Percentiles rank a stretch among this genome's conserved stretches.
phyloP scores from a whole-genome alignment of 2,329 filamentous ascomycete genomes.

The Pseudopyricularia javanii region DNA sequence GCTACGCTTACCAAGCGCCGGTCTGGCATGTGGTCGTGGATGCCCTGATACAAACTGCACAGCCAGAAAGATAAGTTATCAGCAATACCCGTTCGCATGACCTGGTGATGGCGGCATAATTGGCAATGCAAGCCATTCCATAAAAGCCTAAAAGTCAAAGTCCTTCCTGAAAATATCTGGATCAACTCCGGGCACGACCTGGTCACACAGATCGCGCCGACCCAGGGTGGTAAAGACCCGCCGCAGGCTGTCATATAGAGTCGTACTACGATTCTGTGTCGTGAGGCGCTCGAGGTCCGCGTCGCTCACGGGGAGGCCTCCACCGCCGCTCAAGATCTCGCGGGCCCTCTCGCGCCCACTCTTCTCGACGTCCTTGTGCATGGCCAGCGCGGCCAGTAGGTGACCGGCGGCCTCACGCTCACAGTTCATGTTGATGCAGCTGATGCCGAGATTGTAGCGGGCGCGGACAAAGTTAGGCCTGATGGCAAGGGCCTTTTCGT shows the following conservation, averaged over 20 bases:
- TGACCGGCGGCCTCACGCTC: slow-evolving; percentile 88
- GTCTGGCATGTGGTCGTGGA: no score
- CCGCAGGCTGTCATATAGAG: slow-evolving; percentile 86
- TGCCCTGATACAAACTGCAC: no score
- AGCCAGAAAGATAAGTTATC: no score
- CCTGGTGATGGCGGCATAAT: no score
- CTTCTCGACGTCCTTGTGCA: slow-evolving; percentile 89
- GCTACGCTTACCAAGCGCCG: no score
- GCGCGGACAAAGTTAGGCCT: slow-evolving; percentile 95
- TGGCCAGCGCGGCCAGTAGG: slow-evolving; percentile 78
- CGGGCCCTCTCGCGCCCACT: slow-evolving; percentile 73
- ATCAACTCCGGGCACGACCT: slow-evolving; percentile 82
- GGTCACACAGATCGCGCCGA: slow-evolving; percentile 72
- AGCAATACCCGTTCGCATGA: no score
- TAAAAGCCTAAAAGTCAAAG: slow-evolving; percentile 60
- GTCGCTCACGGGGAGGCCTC: slow-evolving; percentile 35
- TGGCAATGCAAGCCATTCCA: neutral
- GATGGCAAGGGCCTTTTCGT: slow-evolving; percentile 80
- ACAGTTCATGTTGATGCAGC: slow-evolving; percentile 95
- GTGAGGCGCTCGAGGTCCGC: slow-evolving; percentile 76
- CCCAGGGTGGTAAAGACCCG: slow-evolving; percentile 97
- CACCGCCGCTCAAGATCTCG: slow-evolving; percentile 58
- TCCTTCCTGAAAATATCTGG: slow-evolving; percentile 79
- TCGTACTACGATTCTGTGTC: slow-evolving; percentile 91
- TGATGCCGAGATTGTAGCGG: slow-evolving; percentile 91